A percentile compares a stretch with the other conserved stretches of the same genome.
phyloP scores from a whole-genome alignment of 2,329 filamentous ascomycete genomes.

The Phoma sp. region DNA sequence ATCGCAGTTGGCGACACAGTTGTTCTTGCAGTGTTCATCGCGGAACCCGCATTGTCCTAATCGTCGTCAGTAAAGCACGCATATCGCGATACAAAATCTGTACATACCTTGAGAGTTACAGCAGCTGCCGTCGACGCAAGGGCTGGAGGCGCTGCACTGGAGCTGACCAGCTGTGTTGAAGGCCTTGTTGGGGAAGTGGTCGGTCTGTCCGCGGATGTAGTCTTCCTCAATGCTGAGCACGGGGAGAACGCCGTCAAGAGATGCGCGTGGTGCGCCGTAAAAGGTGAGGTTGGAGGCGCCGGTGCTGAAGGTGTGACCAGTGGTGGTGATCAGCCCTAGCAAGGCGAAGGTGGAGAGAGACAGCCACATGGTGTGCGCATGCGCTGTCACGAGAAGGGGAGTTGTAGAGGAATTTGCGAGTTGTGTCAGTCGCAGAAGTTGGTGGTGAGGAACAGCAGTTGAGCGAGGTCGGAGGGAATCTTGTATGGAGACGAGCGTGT shows the following conservation, averaged over 20 bases:
- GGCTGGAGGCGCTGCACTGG: slow-evolving; percentile 13
- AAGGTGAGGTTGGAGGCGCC: slow-evolving; percentile 8
- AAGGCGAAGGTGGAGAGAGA: background rate
- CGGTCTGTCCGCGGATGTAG: slow-evolving; percentile 19
- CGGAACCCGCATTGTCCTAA: slow-evolving; percentile 20
- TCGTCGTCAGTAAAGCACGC: background rate
- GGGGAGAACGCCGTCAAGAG: slow-evolving; percentile 10
- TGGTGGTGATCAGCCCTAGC: slow-evolving; percentile 4
- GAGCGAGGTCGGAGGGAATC: background rate
- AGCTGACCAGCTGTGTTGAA: background rate
- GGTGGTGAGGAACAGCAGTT: background rate
- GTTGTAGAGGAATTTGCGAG: background rate
- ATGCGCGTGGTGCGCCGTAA: slow-evolving; percentile 15
- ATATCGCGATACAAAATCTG: background rate
- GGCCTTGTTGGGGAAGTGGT: background rate
- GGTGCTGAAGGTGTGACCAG: background rate
- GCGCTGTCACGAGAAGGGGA: background rate
- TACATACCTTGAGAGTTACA: slow-evolving; percentile 18
- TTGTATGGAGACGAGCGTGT: background rate
- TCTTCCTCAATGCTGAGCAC: slow-evolving; percentile 17
- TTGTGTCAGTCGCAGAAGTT: background rate
- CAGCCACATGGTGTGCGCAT: slow-evolving; percentile 14
- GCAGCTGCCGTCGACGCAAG: slow-evolving; percentile 19
- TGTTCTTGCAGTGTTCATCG: slow-evolving; percentile 19
- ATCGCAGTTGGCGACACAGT: slow-evolving; percentile 45